phyloP scores from a whole-genome alignment of 2,329 filamentous ascomycete species.

The Sporothrix schenckii region DNA sequence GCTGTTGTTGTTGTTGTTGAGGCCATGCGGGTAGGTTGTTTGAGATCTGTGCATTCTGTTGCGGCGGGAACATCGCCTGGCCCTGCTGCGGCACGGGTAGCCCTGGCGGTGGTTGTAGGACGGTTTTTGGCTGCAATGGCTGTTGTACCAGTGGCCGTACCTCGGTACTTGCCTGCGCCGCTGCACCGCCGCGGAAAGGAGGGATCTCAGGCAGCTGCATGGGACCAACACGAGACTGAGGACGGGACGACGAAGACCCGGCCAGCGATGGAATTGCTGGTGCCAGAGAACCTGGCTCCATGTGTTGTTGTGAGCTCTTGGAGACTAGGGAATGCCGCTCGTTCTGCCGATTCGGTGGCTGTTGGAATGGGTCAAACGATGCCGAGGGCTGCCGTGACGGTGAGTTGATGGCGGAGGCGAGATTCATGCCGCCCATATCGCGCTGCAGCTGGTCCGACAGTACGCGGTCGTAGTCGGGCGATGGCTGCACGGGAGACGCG shows the following conservation, averaged over 20 bases:
- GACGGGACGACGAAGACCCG: conserved; percentile 37
- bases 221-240: conserved; percentile 46
- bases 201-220: conserved; percentile 60
- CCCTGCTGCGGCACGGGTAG: background rate
- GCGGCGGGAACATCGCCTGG: background rate
- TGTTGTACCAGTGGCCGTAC: conserved; percentile 35
- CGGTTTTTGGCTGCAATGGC: conserved; percentile 31
- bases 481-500: conserved; percentile 50
- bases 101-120: conserved; percentile 28
- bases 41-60: background rate
- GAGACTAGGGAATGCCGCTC: conserved; percentile 40
- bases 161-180: conserved; percentile 35
- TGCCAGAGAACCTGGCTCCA: conserved; percentile 40
- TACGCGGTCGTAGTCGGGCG: conserved; percentile 63
- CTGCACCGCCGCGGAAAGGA: conserved; percentile 51
- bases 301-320: conserved; percentile 44
- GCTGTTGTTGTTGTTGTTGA: conserved; percentile 20
- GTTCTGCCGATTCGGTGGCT: conserved; percentile 26
- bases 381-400: conserved; percentile 14
- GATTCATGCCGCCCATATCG: conserved; percentile 61
- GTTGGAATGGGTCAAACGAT: conserved; percentile 28
- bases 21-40: conserved; percentile 29
- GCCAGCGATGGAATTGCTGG: background rate
- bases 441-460: conserved; percentile 66
- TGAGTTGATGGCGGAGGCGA: conserved; percentile 46